Base-by-base conservation (phyloP, 148 eudicot genomes). In the Persicaria maculosa region DNA sequence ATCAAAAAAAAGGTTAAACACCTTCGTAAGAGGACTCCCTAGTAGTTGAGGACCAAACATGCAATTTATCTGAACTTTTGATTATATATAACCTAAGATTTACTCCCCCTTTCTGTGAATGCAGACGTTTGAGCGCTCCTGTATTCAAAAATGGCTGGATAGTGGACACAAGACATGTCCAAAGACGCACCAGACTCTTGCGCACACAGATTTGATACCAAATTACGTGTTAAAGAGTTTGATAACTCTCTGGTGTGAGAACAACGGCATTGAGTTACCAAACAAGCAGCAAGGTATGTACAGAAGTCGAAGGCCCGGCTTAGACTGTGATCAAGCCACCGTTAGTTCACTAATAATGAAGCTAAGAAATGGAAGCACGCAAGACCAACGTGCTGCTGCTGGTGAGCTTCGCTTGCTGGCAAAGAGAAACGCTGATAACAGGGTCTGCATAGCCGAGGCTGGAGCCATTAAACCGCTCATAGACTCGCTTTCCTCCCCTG, bases 121-220 rank as follows among this genome's bases (percentile, higher is more conserved):
- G 76, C 84, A 93, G 97, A 93, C 98, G 6, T 93, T 88, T 71
- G 98, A 93, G 73, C 79, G 97, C 47, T 80, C 92, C 12, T 84
- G 91, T 81, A 89, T 93, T 61, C 91, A 93, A 47, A 93, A 91
- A 85, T 91, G 98, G 98, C 82, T 93, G 4, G 93, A 89, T 47
- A 90, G 91, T 1, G 94, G 94, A 20, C 88, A 91, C 81, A 93
- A 84, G 79, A 93, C 97, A 53, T 91, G 98, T 75, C 98, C 98
- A 17, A 93, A 91, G 84, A 88, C 95, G 55, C 91, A 89, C 73
- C 98, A 93, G 71, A 88, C 89, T 2, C 88, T 93, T 1, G 19
- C 83, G 40, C 88, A 93, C 85, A 85, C 92, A 7, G 88, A 92
- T 8, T 74, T 91, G 79, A 89, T 97, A 67, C 98, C 98, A 54